phyloP scores from a whole-genome alignment of 805 yeast species.

The Danielozyma ontarioensis region DNA sequence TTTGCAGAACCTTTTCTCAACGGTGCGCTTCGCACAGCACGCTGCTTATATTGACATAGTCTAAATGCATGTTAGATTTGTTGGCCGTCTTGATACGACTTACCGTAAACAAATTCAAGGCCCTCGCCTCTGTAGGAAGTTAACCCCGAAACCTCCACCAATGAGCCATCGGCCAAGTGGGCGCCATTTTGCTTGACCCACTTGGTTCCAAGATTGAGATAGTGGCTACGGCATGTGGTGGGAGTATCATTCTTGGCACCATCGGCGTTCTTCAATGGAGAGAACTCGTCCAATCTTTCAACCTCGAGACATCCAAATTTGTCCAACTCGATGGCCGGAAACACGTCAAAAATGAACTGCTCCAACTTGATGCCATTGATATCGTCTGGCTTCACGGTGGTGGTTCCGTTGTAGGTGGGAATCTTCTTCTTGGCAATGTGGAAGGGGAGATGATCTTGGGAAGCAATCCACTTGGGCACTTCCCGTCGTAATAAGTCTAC shows the following conservation, averaged over 20 bases:
- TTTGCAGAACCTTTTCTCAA: too few species aligned
- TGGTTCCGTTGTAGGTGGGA: slow-evolving; percentile 50
- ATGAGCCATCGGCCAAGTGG: slow-evolving; percentile 34
- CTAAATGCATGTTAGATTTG: slow-evolving; percentile 7
- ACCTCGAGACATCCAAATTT: slow-evolving; percentile 93
- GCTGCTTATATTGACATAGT: too few species aligned
- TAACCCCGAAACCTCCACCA: slow-evolving; percentile 73
- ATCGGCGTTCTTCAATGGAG: slow-evolving; percentile 89
- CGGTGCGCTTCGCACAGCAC: too few species aligned
- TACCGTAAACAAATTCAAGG: slow-evolving; percentile 50
- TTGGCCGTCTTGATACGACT: slow-evolving; percentile 31
- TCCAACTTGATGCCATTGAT: slow-evolving; percentile 94
- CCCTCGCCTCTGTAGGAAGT: slow-evolving; percentile 77
- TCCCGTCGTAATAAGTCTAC: slow-evolving; percentile 59
- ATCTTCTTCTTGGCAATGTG: slow-evolving; percentile 94
- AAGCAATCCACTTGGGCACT: slow-evolving; percentile 66
- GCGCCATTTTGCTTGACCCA: slow-evolving; percentile 81
- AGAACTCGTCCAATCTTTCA: slow-evolving; percentile 75
- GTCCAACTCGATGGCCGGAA: slow-evolving; percentile 64
- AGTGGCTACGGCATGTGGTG: slow-evolving; percentile 66
- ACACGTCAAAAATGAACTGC: slow-evolving; percentile 95
- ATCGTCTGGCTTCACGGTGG: slow-evolving; percentile 53
- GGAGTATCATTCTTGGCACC: slow-evolving; percentile 84
- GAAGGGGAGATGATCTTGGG: slow-evolving; percentile 72
- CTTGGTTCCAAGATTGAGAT: slow-evolving; percentile 58